These are phyloP conservation scores for Coemansia reversa DNA, from an alignment of 192 early-diverging fungal genomes.

Conservation along the genomic window DNA sequence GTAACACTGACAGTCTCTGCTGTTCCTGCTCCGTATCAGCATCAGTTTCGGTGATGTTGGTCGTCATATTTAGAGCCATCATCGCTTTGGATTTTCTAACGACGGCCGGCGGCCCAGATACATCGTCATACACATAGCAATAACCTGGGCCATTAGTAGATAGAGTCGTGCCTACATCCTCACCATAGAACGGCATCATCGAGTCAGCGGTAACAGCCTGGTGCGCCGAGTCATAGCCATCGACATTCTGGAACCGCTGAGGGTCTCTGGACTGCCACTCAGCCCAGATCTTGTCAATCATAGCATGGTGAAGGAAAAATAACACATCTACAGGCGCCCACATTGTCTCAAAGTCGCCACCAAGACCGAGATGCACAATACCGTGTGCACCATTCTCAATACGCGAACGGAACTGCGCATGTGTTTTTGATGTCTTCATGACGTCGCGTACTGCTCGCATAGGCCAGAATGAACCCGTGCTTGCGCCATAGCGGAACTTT, in stretches of 20 bases:
- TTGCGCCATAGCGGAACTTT: slow-evolving; percentile 40
- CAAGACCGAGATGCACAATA: slow-evolving; percentile 52
- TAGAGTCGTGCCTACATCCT: slow-evolving; percentile 35
- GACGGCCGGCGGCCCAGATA: slow-evolving; percentile 33
- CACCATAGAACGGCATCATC: slow-evolving; percentile 49
- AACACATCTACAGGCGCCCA: slow-evolving; percentile 57
- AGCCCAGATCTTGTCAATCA: slow-evolving; percentile 63
- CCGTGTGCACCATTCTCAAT: slow-evolving; percentile 58
- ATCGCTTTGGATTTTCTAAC: slow-evolving; percentile 17
- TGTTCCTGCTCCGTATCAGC: background rate
- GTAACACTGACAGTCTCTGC: background rate
- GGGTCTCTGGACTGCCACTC: slow-evolving; percentile 56
- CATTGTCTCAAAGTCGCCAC: slow-evolving; percentile 58
- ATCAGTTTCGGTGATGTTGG: background rate
- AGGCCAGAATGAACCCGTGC: slow-evolving; percentile 48
- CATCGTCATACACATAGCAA: slow-evolving; percentile 54
- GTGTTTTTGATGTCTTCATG: slow-evolving; percentile 33
- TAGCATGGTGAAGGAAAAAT: slow-evolving; percentile 70
- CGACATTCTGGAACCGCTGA: slow-evolving; percentile 27
- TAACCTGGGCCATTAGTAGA: slow-evolving; percentile 41
- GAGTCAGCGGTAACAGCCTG: slow-evolving; percentile 32
- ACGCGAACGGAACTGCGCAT: slow-evolving; percentile 54
- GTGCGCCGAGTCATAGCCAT: slow-evolving; percentile 35
- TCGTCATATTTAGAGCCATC: slow-evolving; percentile 6
- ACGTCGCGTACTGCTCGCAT: slow-evolving; percentile 49